Percentiles rank a stretch among this genome's conserved stretches.
Evolutionary conservation across 768 basidiomycete genomes (phyloP).

Genomic region (Rossbeevera mucosa): DNA sequence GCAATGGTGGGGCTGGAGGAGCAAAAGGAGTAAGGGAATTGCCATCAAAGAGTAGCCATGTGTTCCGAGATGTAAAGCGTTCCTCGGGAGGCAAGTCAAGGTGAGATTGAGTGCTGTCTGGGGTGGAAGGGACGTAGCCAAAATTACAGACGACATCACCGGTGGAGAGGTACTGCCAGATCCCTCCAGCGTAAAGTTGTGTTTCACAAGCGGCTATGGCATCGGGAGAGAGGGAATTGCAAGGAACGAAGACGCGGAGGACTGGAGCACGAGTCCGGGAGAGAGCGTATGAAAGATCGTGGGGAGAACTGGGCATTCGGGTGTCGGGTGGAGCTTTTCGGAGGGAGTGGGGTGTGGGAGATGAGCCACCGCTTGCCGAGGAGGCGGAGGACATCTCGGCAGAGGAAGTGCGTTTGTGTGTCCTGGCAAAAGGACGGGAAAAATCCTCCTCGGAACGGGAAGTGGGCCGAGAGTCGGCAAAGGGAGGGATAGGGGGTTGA

Average conservation of each 20-base stretch:
- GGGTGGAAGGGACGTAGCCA: constrained; percentile 59
- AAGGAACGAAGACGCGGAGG: constrained; percentile 72
- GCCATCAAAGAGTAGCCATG: constrained; percentile 78
- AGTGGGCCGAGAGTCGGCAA: constrained; percentile 22
- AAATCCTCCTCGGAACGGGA: constrained; percentile 40
- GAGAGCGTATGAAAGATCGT: constrained; percentile 59
- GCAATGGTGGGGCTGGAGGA: constrained; percentile 48
- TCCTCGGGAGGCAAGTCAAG: constrained; percentile 18
- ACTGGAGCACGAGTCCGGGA: constrained; percentile 66
- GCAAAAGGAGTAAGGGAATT: constrained; percentile 54
- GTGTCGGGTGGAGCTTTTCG: constrained; percentile 15
- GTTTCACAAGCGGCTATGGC: constrained; percentile 58
- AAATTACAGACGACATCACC: constrained; percentile 81
- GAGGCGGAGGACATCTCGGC: constrained; percentile 45
- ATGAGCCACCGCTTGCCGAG: constrained; percentile 21
- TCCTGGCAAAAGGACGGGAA: constrained; percentile 28
- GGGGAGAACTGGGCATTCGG: constrained; percentile 37
- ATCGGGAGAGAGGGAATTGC: constrained; percentile 43
- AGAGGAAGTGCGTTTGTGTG: constrained; percentile 41
- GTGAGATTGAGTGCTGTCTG: constrained; percentile 25
- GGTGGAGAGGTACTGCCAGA: constrained; percentile 72
- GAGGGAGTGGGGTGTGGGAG: constrained; percentile 13
- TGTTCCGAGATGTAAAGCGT: constrained; percentile 25
- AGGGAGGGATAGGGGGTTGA: constrained; percentile 7
- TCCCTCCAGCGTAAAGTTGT: constrained; percentile 59